A percentile compares a stretch with the other conserved stretches of the same genome.
Conservation (phyloP, 2,329 filamentous ascomycete genomes). For the Rugonectria rugulosa region DNA sequence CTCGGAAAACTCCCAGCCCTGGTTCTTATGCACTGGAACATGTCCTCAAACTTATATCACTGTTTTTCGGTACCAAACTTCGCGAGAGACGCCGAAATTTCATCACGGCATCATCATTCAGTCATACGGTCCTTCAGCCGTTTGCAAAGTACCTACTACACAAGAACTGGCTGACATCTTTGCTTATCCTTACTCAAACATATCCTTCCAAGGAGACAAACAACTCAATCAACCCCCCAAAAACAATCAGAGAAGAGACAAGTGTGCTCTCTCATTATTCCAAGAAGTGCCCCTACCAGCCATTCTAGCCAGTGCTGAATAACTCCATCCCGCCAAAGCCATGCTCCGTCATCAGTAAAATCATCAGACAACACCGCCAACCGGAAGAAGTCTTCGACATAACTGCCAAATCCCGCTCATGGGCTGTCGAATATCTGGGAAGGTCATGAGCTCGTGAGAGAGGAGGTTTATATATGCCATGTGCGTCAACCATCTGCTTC, state of each 20-base stretch:
- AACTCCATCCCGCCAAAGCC: slow-evolving; percentile 26
- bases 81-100: slow-evolving; percentile 24
- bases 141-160: slow-evolving; percentile 38
- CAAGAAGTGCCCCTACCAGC: slow-evolving; percentile 28
- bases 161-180: slow-evolving; percentile 32
- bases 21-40: slow-evolving; percentile 16
- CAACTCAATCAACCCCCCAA: slow-evolving; percentile 25
- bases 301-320: slow-evolving; percentile 41
- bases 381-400: slow-evolving; percentile 37
- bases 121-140: slow-evolving; percentile 39
- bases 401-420: slow-evolving; percentile 28
- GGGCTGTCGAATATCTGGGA: slow-evolving; percentile 33
- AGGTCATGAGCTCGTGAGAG: slow-evolving; percentile 47
- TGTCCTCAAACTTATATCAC: not conserved
- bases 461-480: slow-evolving; percentile 43
- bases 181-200: slow-evolving; percentile 38
- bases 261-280: slow-evolving; percentile 30
- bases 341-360: slow-evolving; percentile 33
- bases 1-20: slow-evolving; percentile 10
- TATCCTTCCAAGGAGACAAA: slow-evolving; percentile 34
- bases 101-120: slow-evolving; percentile 42
- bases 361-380: slow-evolving; percentile 22
- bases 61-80: slow-evolving; percentile 19
- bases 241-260: slow-evolving; percentile 28
- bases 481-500: slow-evolving; percentile 31